Percentiles rank a stretch among this genome's conserved stretches.
Evolutionary conservation across 2,329 filamentous ascomycete genomes (phyloP).

Genomic region (Fusarium solani-melongenae): DNA sequence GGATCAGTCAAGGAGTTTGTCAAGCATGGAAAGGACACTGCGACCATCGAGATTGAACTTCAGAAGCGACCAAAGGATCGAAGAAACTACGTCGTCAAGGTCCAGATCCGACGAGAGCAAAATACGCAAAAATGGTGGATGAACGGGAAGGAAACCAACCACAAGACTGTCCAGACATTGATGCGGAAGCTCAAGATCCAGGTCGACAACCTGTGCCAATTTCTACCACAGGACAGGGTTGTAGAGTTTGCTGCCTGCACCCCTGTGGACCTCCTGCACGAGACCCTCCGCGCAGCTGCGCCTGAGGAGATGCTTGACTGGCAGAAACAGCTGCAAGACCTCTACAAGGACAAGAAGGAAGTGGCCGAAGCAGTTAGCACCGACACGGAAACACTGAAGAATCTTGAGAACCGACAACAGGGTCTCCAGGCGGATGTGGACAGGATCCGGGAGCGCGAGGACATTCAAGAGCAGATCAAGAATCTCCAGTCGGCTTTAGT

Average conservation of each 20-base stretch:
- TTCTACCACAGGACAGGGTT: slow-evolving; percentile 94
- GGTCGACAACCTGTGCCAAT: slow-evolving; percentile 97
- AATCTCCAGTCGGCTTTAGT: slow-evolving; percentile 74
- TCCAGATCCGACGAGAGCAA: slow-evolving; percentile 83
- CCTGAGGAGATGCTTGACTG: slow-evolving; percentile 81
- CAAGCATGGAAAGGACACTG: slow-evolving; percentile 84
- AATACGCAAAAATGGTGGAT: slow-evolving; percentile 85
- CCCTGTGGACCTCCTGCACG: slow-evolving; percentile 82
- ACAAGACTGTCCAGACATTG: slow-evolving; percentile 74
- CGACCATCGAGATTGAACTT: slow-evolving; percentile 91
- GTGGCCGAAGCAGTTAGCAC: slow-evolving; percentile 67
- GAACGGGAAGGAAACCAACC: slow-evolving; percentile 71
- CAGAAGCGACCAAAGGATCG: slow-evolving; percentile 69
- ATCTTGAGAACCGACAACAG: slow-evolving; percentile 78
- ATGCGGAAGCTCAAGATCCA: slow-evolving; percentile 85
- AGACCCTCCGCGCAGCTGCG: slow-evolving; percentile 90
- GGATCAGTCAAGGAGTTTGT: slow-evolving; percentile 90
- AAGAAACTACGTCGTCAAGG: slow-evolving; percentile 77
- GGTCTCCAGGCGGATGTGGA: slow-evolving; percentile 85
- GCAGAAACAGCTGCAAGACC: slow-evolving; percentile 78
- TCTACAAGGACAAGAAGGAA: slow-evolving; percentile 75
- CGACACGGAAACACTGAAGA: slow-evolving; percentile 71
- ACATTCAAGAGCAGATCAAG: slow-evolving; percentile 71
- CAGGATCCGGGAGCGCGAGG: slow-evolving; percentile 79
- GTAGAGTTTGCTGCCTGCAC: slow-evolving; percentile 90